phyloP scores from a whole-genome alignment of 805 yeast species.

The Lipomyces spencermartinsiae region DNA sequence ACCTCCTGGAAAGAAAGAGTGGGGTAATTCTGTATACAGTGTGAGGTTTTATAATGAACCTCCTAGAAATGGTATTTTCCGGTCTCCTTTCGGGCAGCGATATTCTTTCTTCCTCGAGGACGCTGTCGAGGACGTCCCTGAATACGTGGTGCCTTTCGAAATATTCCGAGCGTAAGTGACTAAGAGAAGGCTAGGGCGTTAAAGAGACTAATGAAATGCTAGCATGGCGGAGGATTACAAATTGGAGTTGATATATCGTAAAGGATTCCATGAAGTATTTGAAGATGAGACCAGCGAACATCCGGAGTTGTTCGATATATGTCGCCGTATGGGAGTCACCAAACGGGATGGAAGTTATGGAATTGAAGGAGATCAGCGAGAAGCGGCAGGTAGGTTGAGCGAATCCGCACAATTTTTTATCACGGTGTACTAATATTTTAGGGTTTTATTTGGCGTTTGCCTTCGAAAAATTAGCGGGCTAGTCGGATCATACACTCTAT shows the following conservation, averaged over 20 bases:
- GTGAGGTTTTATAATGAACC: conserved; percentile 82
- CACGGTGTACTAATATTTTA: conserved; percentile 40
- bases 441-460: conserved; percentile 38
- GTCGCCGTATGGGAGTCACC: conserved; percentile 54
- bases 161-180: conserved; percentile 59
- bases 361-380: conserved; percentile 87
- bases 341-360: conserved; percentile 83
- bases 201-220: not conserved
- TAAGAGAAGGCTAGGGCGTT: not conserved
- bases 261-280: conserved; percentile 82
- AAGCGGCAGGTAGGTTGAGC: conserved; percentile 82
- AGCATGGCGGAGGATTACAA: conserved; percentile 80
- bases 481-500: not conserved
- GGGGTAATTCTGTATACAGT: conserved; percentile 86
- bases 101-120: conserved; percentile 84
- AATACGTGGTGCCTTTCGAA: conserved; percentile 94
- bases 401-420: conserved; percentile 68
- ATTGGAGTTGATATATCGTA: conserved; percentile 70
- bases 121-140: conserved; percentile 97
- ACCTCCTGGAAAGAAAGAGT: conserved; percentile 60
- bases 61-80: conserved; percentile 75
- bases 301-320: conserved; percentile 42
- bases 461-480: conserved; percentile 36
- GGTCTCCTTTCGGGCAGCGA: conserved; percentile 79
- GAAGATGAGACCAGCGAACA: conserved; percentile 74